A percentile compares a stretch with the other conserved stretches of the same genome.
Evolutionary conservation across 73 alveolate species (phyloP).

Genomic region (Stentor roeselii): DNA sequence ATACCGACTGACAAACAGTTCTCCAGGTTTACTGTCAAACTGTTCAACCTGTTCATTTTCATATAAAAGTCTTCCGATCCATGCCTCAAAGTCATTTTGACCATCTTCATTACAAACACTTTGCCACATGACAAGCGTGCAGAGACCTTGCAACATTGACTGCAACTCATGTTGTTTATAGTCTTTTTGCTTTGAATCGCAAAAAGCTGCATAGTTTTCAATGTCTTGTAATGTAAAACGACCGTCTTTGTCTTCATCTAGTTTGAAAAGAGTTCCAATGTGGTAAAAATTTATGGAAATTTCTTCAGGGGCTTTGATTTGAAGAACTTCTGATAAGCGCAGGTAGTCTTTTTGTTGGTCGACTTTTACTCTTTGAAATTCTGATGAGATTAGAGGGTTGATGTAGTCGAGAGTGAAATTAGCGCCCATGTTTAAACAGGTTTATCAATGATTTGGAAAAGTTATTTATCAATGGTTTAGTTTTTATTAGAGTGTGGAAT

Average conservation of each 20-base stretch:
- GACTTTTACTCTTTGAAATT: constrained; percentile 50
- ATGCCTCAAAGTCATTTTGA: constrained; percentile 74
- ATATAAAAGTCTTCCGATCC: constrained; percentile 79
- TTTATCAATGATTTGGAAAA: too few species aligned
- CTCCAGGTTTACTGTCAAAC: constrained; percentile 46
- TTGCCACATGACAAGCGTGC: constrained; percentile 81
- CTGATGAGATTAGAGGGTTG: constrained; percentile 17
- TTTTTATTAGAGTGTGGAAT: too few species aligned
- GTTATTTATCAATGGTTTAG: too few species aligned
- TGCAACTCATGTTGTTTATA: constrained; percentile 80
- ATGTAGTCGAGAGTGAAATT: constrained; percentile 7
- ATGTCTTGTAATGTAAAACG: constrained; percentile 75
- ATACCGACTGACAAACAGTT: constrained; percentile 57
- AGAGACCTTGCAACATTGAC: constrained; percentile 78
- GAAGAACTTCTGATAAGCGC: constrained; percentile 47
- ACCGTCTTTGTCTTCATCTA: constrained; percentile 91
- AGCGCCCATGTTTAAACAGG: constrained; percentile 24
- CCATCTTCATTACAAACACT: constrained; percentile 77
- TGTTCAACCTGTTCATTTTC: constrained; percentile 52
- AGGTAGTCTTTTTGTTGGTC: constrained; percentile 55
- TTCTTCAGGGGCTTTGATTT: constrained; percentile 73
- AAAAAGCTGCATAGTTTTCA: constrained; percentile 66
- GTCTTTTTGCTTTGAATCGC: constrained; percentile 72
- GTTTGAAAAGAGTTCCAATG: constrained; percentile 74
- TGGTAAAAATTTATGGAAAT: constrained; percentile 79